Percentiles rank a stretch among this genome's conserved stretches.
Evolutionary conservation across 139 green algal species (phyloP).

Genomic region (Chlorella vulgaris): DNA sequence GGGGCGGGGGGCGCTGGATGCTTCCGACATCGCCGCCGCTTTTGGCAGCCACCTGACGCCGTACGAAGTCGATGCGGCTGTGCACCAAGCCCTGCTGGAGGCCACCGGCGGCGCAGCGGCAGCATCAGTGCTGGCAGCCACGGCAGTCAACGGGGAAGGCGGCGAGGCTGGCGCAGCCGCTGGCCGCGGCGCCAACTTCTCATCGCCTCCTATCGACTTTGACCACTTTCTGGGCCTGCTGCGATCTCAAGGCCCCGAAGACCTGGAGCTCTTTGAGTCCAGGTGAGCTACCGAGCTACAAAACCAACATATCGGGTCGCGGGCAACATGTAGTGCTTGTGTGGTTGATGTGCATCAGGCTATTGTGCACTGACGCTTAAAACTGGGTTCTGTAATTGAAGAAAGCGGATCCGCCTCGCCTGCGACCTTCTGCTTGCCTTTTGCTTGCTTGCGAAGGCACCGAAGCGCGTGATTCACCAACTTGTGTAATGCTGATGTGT

Average conservation of each 20-base stretch:
- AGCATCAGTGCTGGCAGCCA: background rate
- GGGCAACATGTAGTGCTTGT: background rate
- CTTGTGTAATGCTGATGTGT: background rate
- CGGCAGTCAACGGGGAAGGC: background rate
- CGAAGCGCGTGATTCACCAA: background rate
- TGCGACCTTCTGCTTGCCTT: background rate
- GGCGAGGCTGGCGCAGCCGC: background rate
- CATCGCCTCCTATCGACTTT: constrained; percentile 16
- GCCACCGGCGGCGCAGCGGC: background rate
- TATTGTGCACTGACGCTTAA: background rate
- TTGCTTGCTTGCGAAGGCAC: background rate
- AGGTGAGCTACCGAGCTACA: background rate
- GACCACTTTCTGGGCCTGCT: constrained; percentile 31
- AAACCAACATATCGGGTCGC: no score
- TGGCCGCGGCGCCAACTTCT: no score
- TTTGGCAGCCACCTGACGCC: constrained; percentile 32
- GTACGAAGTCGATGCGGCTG: constrained; percentile 42
- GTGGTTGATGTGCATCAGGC: background rate
- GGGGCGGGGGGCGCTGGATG: constrained; percentile 15
- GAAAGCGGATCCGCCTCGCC: no score
- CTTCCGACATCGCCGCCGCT: constrained; percentile 31
- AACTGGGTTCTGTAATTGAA: no score
- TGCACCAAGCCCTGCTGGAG: constrained; percentile 33
- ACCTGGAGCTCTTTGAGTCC: constrained; percentile 36
- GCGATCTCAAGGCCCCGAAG: background rate